Conservation (phyloP, 495 filamentous ascomycete species). For the Lophiotrema nucula region DNA sequence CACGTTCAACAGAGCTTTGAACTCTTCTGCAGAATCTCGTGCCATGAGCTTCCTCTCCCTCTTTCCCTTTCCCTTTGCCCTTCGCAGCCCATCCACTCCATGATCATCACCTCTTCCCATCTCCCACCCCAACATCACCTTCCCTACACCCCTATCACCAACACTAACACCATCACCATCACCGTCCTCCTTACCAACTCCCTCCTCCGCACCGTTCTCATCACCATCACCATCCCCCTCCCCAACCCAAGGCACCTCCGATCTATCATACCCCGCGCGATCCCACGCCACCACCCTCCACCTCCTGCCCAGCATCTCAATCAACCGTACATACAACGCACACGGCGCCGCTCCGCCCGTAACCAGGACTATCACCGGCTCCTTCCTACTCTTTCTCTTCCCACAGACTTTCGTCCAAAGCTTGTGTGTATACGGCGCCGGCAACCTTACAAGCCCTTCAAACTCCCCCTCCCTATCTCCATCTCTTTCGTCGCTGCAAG, state of each 20-base stretch:
- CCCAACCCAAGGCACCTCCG: too few relatives aligned
- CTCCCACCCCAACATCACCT: too few relatives aligned
- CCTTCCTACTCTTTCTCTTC: not conserved
- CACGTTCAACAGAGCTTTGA: not conserved
- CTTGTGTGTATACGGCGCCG: not conserved
- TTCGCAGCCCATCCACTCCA: not conserved
- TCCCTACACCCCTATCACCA: too few relatives aligned
- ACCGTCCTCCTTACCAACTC: not conserved
- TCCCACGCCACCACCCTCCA: not conserved
- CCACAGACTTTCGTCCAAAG: not conserved
- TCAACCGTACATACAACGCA: not conserved
- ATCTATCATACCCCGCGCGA: not conserved
- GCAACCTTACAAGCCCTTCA: not conserved
- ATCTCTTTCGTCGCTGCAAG: too few relatives aligned
- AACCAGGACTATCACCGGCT: not conserved
- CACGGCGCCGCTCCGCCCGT: not conserved
- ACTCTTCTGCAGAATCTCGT: not conserved
- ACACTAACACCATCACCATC: too few relatives aligned
- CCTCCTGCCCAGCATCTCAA: not conserved
- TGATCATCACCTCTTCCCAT: too few relatives aligned
- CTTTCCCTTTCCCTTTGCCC: not conserved
- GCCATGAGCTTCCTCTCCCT: not conserved
- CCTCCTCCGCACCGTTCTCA: not conserved
- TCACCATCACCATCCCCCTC: not conserved
- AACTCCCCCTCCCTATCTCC: not conserved